Percentiles rank a stretch among this genome's conserved stretches.
Conservation (phyloP, 1,284 basidiomycete genomes). For the Pseudozyma hubeiensis region DNA sequence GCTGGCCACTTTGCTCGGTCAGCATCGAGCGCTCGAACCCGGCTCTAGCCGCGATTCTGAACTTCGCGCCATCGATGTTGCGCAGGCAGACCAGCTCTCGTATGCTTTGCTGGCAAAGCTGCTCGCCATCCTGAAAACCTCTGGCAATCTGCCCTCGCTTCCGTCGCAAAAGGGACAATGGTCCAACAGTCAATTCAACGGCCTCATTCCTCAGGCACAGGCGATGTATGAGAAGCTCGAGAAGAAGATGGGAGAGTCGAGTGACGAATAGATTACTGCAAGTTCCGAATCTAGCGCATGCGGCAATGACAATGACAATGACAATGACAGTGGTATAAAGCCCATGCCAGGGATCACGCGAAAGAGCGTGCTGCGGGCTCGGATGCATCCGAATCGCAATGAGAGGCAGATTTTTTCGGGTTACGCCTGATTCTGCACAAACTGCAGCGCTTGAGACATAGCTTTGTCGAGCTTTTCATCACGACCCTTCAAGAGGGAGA, state of each 20-base stretch:
- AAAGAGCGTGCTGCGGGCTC: too few species aligned
- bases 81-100: slow-evolving; percentile 40
- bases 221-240: slow-evolving; percentile 47
- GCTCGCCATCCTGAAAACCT: slow-evolving; percentile 46
- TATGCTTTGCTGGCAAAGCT: slow-evolving; percentile 45
- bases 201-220: slow-evolving; percentile 41
- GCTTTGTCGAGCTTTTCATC: slow-evolving; percentile 34
- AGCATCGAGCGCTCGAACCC: slow-evolving; percentile 35
- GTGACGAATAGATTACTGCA: background rate
- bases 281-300: too few species aligned
- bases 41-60: slow-evolving; percentile 11
- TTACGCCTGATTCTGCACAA: slow-evolving; percentile 2
- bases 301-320: too few species aligned
- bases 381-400: too few species aligned
- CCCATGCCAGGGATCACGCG: too few species aligned
- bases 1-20: slow-evolving; percentile 35
- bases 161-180: slow-evolving; percentile 47
- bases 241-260: slow-evolving; percentile 32
- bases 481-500: slow-evolving; percentile 9
- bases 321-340: too few species aligned
- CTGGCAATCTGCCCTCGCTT: slow-evolving; percentile 41
- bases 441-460: slow-evolving; percentile 21
- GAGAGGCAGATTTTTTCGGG: too few species aligned
- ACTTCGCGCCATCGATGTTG: slow-evolving; percentile 22
- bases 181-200: slow-evolving; percentile 47